Percentiles rank a stretch among this genome's conserved stretches.
Evolutionary conservation across 768 basidiomycete species (phyloP).

Genomic region (Phaeotremella skinneri): DNA sequence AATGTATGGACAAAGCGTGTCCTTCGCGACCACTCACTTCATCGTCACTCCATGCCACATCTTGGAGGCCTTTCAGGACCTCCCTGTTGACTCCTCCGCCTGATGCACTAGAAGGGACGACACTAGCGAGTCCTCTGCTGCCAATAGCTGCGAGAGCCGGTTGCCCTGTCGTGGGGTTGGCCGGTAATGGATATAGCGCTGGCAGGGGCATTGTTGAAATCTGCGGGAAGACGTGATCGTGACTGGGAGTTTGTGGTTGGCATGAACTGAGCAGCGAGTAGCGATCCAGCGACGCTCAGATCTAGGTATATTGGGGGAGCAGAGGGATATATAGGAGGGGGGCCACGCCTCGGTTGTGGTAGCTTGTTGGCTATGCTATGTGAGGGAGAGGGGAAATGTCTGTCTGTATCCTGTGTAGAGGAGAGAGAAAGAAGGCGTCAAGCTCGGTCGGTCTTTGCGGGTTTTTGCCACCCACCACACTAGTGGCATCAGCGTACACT

Average conservation of each 20-base stretch:
- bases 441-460: no score
- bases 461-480: no score
- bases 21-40: conserved; percentile 44
- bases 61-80: conserved; percentile 49
- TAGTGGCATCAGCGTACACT: no score
- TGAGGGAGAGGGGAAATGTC: no score
- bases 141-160: conserved; percentile 22
- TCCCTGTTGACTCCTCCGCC: conserved; percentile 46
- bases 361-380: no score
- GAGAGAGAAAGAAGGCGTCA: no score
- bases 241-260: background rate
- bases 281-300: no score
- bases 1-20: conserved; percentile 5
- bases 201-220: conserved; percentile 26
- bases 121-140: conserved; percentile 11
- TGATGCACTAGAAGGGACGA: conserved; percentile 25
- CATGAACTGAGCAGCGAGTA: no score
- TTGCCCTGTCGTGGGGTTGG: conserved; percentile 45
- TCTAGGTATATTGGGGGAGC: no score
- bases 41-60: conserved; percentile 53
- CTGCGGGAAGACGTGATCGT: background rate
- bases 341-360: no score
- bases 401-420: no score
- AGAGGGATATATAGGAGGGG: no score
- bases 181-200: conserved; percentile 40